Base-by-base conservation (phyloP, 2,329 filamentous ascomycete species). In the Diaporthe sp. region DNA sequence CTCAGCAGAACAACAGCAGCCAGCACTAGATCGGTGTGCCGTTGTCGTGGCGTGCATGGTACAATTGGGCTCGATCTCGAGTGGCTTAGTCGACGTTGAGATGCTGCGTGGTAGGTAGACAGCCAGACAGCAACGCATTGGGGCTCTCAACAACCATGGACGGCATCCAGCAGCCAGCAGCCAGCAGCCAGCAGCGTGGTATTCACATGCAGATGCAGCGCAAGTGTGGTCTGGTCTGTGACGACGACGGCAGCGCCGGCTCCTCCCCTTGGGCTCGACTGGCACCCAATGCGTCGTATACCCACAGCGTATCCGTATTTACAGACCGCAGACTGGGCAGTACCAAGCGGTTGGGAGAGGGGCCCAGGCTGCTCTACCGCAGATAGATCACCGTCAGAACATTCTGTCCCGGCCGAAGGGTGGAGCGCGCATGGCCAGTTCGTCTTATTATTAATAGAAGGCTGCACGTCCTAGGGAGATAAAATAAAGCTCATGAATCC, bases 271-370 rank as follows among this genome's bases (percentile, higher is more conserved):
- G 45, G 64, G 45, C 47, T 40, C 64, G 54, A 47, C 47, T 54
- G 45, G 64, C 64, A 68, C 33, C 64, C 45, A 68, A 38, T 54
- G 64, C 64, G 50, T 33, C 64, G 64, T 68, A 54, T 68, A 68
- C 33, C 64, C 64, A 54, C 64, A 52, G n/a, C 64, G 64, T 54
- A 68, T 68, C 64, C 64, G 64, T 68, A 54, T 40, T 68, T 52
- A 25, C 64, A 68, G 64, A 68, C 64, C 64, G 64, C 47, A 68
- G 64, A 22, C 45, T 50, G 64, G 64, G 45, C 64, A 38, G 30
- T 67, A 52, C 64, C 64, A 68, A 22, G 64, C 64, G 15, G 64
- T 54, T 68, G 64, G 64, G 64, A 68, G 64, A 40, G 47, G 9
- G 61, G 42, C 30, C 61, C 19, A 67, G 61, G 61, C 61, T 66